Conservation (phyloP, 768 basidiomycete genomes). For the Serendipita indica region DNA sequence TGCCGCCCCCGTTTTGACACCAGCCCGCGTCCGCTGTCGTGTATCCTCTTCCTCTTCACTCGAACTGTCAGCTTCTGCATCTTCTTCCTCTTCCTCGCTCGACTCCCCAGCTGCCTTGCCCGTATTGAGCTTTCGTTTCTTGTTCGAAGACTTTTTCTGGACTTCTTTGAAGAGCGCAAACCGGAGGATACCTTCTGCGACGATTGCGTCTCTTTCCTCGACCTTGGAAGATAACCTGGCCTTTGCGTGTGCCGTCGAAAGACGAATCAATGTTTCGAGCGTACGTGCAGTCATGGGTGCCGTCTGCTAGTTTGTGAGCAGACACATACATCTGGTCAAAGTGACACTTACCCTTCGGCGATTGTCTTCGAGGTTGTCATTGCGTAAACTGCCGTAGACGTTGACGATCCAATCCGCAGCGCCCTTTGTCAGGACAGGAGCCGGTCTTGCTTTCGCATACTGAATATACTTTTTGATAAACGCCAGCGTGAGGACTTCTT, state of each 20-base stretch:
- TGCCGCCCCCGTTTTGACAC: constrained; percentile 16
- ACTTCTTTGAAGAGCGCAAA: constrained; percentile 98
- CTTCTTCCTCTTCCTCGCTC: constrained; percentile 27
- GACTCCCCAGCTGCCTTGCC: constrained; percentile 32
- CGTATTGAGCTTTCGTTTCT: constrained; percentile 75
- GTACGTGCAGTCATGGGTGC: constrained; percentile 96
- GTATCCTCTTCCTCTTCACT: constrained; percentile 32
- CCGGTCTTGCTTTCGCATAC: constrained; percentile 80
- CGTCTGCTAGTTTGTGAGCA: constrained; percentile 40
- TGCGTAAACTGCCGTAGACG: constrained; percentile 80
- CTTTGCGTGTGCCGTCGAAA: constrained; percentile 96
- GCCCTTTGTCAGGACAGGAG: constrained; percentile 77
- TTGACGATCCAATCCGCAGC: constrained; percentile 90
- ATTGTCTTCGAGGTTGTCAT: constrained; percentile 82
- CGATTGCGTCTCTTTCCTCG: constrained; percentile 67
- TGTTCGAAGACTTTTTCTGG: constrained; percentile 58
- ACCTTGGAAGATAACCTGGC: constrained; percentile 78
- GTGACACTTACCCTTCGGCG: constrained; percentile 28
- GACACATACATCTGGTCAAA: constrained; percentile 3
- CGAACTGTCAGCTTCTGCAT: constrained; percentile 36
- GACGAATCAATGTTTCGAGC: constrained; percentile 93
- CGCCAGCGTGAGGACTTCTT: constrained; percentile 78
- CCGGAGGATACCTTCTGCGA: constrained; percentile 88
- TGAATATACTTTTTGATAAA: constrained; percentile 99
- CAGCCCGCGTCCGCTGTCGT: constrained; percentile 1